Evolutionary conservation across 306 rosid species (phyloP), one percentile per base, ranked within the genome.

Genomic region (Dryas alaskensis): DNA sequence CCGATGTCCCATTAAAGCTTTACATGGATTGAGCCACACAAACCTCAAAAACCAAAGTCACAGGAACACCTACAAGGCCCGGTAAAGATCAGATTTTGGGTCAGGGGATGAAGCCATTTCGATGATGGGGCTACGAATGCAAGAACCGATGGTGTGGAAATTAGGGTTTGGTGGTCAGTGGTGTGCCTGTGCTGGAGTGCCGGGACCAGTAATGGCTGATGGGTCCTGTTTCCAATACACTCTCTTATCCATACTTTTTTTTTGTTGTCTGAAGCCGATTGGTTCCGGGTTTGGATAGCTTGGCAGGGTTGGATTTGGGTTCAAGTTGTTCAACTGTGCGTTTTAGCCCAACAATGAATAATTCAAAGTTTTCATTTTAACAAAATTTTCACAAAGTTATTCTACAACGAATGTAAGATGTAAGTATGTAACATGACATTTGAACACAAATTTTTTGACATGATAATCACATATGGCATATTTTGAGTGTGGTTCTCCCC

Each of bases 121-220:
- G 22, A 22, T 6, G 44, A 17, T 50, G n/a, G 68, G 13, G 37
- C 37, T 31, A 22, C 14, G 39, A 73, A 60, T 39, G 17, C 12
- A n/a, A 48, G 64, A 27, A n/a, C 40, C 10, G 40, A 52, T 22
- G 46, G 63, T 6, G 37, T n/a, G 14, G 10, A 61, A 13, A 48
- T 59, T 45, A 48, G 69, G 77, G 49, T 39, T 73, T 60, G 52
- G 44, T 71, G 53, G 50, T 44, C 55, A 10, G n/a, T 22, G 46
- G 7, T 11, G 53, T 4, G 51, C 42, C 61, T 8, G 59, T 50
- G 27, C 31, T 42, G 42, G 43, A 14, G 53, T 51, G 13, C 78
- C 61, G 12, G 43, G 44, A 52, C 44, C 63, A 22, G 77, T 70
- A 39, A 54, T 45, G 68, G 65, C 54, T 8, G 46, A 60, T 60